Conservation (phyloP, 2,329 filamentous ascomycete genomes). For the Torrubiellomyces zombiae region DNA sequence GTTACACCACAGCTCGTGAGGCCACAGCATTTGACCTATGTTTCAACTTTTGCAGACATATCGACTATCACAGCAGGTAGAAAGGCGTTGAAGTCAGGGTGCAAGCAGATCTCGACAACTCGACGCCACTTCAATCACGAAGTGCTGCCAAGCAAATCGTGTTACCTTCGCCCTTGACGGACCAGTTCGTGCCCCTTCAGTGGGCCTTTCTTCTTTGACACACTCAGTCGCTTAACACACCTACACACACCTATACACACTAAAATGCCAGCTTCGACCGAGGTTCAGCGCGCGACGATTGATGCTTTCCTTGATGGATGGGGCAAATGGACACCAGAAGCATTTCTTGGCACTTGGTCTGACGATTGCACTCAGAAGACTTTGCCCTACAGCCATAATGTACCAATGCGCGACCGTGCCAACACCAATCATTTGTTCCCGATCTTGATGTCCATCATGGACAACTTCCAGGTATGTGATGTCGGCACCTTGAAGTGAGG, state of each 20-base stretch:
- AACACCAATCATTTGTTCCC: not conserved
- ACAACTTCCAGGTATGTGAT: constrained; percentile 1
- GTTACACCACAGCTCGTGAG: no score
- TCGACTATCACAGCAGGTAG: not conserved
- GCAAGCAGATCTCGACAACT: not conserved
- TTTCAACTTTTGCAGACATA: no score
- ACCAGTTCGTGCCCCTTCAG: not conserved
- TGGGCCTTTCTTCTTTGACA: not conserved
- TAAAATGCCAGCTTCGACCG: not conserved
- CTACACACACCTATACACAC: no score
- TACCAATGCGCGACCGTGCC: not conserved
- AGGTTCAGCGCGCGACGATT: not conserved
- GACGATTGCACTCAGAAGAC: not conserved
- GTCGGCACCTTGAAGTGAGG: no score
- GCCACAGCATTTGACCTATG: no score
- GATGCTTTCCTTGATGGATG: not conserved
- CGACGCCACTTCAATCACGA: no score
- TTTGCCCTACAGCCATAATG: not conserved
- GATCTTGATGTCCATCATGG: not conserved
- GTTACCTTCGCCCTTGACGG: constrained; percentile 1
- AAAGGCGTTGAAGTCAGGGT: not conserved
- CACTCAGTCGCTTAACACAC: not conserved
- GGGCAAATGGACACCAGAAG: not conserved
- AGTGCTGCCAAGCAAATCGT: no score
- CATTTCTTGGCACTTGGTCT: constrained; percentile 1